Conservation (phyloP, 2,329 filamentous ascomycete genomes). For the Claviceps pazoutovae region DNA sequence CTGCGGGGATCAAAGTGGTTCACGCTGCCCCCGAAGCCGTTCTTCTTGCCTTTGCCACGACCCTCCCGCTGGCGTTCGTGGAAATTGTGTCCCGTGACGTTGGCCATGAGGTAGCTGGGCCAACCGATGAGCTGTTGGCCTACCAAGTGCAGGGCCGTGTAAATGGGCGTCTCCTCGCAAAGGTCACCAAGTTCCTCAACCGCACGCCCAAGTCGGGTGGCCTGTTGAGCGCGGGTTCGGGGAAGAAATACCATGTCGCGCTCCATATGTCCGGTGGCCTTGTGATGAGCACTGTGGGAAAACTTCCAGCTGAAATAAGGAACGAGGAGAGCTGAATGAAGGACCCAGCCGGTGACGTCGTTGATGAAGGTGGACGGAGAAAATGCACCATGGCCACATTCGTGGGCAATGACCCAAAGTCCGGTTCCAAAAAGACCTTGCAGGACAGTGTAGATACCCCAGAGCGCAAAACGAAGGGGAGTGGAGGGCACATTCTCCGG, state of each 20-base stretch:
- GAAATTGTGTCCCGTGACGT: constrained; percentile 92
- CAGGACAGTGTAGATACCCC: constrained; percentile 56
- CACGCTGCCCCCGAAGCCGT: constrained; percentile 66
- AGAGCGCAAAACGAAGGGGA: constrained; percentile 49
- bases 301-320: constrained; percentile 99
- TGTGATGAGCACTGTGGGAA: constrained; percentile 98
- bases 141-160: constrained; percentile 60
- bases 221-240: constrained; percentile 72
- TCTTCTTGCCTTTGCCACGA: constrained; percentile 82
- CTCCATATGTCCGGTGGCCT: constrained; percentile 92
- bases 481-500: constrained; percentile 66
- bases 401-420: constrained; percentile 91
- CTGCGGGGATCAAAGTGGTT: constrained; percentile 89
- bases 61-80: constrained; percentile 86
- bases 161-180: constrained; percentile 85
- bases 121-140: constrained; percentile 84
- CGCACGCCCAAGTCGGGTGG: constrained; percentile 57
- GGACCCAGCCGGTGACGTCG: constrained; percentile 82
- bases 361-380: constrained; percentile 84
- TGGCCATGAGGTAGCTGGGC: constrained; percentile 81
- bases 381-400: constrained; percentile 95
- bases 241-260: constrained; percentile 99
- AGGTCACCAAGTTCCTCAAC: constrained; percentile 77
- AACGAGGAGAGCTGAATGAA: constrained; percentile 78
- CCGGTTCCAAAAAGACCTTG: constrained; percentile 92